phyloP scores from a whole-genome alignment of 108 stramenopile genomes.

The Stephanodiscus minutulus region DNA sequence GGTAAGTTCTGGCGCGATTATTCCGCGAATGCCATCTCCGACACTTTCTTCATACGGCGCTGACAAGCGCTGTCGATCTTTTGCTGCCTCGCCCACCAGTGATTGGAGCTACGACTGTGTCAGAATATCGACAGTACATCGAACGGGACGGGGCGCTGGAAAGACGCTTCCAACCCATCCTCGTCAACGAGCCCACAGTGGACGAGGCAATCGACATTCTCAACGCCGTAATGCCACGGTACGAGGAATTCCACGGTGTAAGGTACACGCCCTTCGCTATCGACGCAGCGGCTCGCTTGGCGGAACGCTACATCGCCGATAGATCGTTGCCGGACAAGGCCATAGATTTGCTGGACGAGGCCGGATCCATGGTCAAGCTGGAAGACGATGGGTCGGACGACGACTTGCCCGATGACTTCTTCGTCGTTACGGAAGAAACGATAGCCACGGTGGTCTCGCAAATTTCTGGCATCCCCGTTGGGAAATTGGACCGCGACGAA shows the following conservation, averaged over 20 bases:
- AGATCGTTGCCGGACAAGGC: constrained; percentile 83
- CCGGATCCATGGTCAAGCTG: constrained; percentile 90
- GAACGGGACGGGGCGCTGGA: constrained; percentile 89
- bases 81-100: constrained; percentile 22
- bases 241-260: constrained; percentile 82
- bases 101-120: constrained; percentile 87
- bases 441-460: constrained; percentile 65
- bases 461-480: constrained; percentile 68
- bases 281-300: constrained; percentile 67
- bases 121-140: constrained; percentile 90
- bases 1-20: neutral
- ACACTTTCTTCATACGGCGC: neutral
- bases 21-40: neutral
- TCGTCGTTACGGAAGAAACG: constrained; percentile 71
- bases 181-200: constrained; percentile 79
- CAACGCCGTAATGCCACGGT: constrained; percentile 68
- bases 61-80: neutral
- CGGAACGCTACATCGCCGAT: constrained; percentile 74
- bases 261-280: constrained; percentile 69
- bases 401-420: constrained; percentile 53
- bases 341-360: constrained; percentile 96
- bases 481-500: constrained; percentile 76
- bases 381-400: constrained; percentile 57
- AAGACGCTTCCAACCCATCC: constrained; percentile 85
- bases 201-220: constrained; percentile 86